These are phyloP conservation scores for Henningerozyma blattae DNA, from an alignment of 805 yeast species.

Conservation along the genomic window DNA sequence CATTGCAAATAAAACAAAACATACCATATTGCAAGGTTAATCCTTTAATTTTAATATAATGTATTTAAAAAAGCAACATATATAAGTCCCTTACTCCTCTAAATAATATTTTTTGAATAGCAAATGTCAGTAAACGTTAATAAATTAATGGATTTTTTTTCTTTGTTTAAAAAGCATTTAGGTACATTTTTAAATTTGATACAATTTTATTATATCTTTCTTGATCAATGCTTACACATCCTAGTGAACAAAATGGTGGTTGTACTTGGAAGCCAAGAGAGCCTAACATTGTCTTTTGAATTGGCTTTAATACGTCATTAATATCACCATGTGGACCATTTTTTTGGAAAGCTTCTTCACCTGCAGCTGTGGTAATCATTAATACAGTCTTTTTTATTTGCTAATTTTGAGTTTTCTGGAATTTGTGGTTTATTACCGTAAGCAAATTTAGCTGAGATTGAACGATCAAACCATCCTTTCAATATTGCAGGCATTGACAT, in stretches of 20 bases:
- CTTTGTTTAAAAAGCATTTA: constrained; percentile 3
- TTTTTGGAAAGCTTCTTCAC: constrained; percentile 4
- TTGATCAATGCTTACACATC: constrained; percentile 4
- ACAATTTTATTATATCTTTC: constrained; percentile 1
- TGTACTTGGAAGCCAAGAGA: constrained; percentile 13
- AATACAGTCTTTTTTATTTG: constrained; percentile 13
- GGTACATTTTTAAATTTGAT: constrained; percentile 2
- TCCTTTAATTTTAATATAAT: no score
- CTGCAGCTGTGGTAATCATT: constrained; percentile 10
- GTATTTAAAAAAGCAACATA: no score
- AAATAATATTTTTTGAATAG: no score
- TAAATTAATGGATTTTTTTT: constrained; percentile 9
- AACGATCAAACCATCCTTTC: constrained; percentile 21
- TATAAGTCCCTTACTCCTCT: no score
- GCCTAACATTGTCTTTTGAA: constrained; percentile 13
- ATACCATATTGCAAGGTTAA: no score
- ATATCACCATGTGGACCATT: constrained; percentile 15
- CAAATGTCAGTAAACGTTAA: no score
- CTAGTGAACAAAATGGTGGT: constrained; percentile 11
- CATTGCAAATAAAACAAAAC: no score
- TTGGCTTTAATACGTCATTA: constrained; percentile 13
- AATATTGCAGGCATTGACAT: constrained; percentile 17
- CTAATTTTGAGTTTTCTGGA: no score
- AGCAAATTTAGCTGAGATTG: constrained; percentile 13
- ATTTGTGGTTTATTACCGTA: constrained; percentile 13